Percentiles rank a stretch among this genome's conserved stretches.
Evolutionary conservation across 2,329 filamentous ascomycete genomes (phyloP).

Genomic region (Diaporthe eres): DNA sequence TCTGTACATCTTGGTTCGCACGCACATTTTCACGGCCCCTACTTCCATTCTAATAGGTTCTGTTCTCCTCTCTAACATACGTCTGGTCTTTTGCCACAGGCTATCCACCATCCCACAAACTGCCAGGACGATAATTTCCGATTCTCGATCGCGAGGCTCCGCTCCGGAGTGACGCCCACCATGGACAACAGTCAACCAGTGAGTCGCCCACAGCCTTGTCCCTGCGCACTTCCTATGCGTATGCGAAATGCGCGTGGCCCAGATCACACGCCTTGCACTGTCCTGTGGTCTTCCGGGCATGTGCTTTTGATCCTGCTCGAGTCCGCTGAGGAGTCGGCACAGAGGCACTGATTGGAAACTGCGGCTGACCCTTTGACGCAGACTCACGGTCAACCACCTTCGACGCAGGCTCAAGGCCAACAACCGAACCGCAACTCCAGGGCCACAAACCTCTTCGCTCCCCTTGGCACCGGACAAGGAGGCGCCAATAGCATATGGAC

Average conservation of each 20-base stretch:
- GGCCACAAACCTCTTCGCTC: conserved; percentile 31
- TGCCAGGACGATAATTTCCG: conserved; percentile 26
- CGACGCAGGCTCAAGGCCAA: conserved; percentile 37
- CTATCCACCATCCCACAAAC: conserved; percentile 10
- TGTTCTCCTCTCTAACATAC: conserved; percentile 15
- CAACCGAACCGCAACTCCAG: conserved; percentile 34
- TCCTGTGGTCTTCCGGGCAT: not conserved
- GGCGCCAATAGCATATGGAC: conserved; percentile 37
- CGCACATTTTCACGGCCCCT: conserved; percentile 1
- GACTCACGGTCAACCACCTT: conserved; percentile 38
- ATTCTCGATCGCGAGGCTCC: conserved; percentile 33
- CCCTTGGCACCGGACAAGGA: conserved; percentile 28
- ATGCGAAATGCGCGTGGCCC: not conserved
- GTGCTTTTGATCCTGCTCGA: not conserved
- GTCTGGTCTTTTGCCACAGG: not conserved
- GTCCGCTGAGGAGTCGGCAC: not conserved
- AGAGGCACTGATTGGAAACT: conserved; percentile 1
- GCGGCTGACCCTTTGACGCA: conserved; percentile 32
- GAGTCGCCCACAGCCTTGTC: conserved; percentile 30
- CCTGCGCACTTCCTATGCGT: not conserved
- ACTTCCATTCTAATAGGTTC: conserved; percentile 11
- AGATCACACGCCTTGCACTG: not conserved
- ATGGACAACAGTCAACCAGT: conserved; percentile 40
- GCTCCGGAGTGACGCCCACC: conserved; percentile 38
- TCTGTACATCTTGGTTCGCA: conserved; percentile 23